Base-by-base conservation (phyloP, 768 basidiomycete species). In the Suillus subluteus region DNA sequence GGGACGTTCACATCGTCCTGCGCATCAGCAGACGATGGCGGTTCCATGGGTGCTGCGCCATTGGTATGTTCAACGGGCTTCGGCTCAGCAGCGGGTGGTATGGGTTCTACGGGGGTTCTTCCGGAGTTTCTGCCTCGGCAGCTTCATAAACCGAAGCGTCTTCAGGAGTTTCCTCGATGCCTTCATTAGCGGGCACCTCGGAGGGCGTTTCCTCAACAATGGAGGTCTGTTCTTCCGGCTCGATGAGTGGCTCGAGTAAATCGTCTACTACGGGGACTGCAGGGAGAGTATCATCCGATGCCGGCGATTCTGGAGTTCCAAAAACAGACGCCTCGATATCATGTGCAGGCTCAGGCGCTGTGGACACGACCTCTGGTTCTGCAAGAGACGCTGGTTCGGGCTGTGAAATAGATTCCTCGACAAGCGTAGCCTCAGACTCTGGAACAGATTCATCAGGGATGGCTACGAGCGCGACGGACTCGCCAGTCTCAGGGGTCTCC, bases 401-500 rank as follows among this genome's bases (percentile, higher is more conserved):
- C 16, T 37, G 50, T 18, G 9, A 41, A 3, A 13, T 23, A 26
- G 50, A 35, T 30, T 64, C 38, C 65, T 65, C 43, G 35, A 48
- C 35, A 35, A 38, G 55, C 12, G 32, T 38, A 35, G 3, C 62
- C 21, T 61, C 62, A 9, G 54, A 26, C 12, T 41, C 26, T 8
- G n/a, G 50, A 35, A n/a, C 37, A 23, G 48, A n/a, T 13, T 38
- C 58, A 13, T 38, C 66, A 6, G 66, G 8, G 7, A 32, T 63
- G 32, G 73, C 68, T 26, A 67, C 73, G 41, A 72, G 32, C 15
- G 72, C 70, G 15, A 69, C 73, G 32, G 75, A 71, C 66, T 79
- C 76, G 61, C 75, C 78, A 23, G 74, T 74, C 62, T 67, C 65
- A 50, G 74, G 72, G 7, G 78, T 78, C 37, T 73, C 71, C 3